Percentiles rank a stretch among this genome's conserved stretches.
These are phyloP conservation scores for Thelonectria rubi DNA, from an alignment of 2,329 filamentous ascomycete species.

Conservation along the genomic window DNA sequence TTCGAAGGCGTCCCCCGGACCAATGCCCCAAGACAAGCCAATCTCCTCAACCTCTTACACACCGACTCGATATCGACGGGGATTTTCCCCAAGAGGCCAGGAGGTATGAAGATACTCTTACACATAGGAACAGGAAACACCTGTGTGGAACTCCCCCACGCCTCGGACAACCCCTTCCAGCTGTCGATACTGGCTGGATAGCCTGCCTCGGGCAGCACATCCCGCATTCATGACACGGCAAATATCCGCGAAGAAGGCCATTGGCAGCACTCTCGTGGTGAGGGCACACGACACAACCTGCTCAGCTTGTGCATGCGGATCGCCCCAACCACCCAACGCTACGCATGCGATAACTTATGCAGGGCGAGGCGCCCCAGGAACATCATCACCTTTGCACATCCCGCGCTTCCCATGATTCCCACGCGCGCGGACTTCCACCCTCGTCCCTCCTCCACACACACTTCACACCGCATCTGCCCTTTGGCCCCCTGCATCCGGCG, in stretches of 20 bases:
- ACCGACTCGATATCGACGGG: slow-evolving; percentile 17
- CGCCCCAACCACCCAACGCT: slow-evolving; percentile 15
- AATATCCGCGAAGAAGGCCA: neutral
- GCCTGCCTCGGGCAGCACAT: slow-evolving; percentile 12
- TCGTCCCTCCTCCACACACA: slow-evolving; percentile 38
- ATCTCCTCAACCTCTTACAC: slow-evolving; percentile 19
- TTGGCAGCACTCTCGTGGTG: neutral
- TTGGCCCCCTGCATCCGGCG: slow-evolving; percentile 21
- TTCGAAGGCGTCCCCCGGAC: neutral
- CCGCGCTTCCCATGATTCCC: slow-evolving; percentile 13
- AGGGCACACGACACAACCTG: neutral
- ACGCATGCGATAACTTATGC: slow-evolving; percentile 6
- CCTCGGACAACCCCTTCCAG: neutral
- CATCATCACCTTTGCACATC: slow-evolving; percentile 5
- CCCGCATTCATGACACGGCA: slow-evolving; percentile 2
- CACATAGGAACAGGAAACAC: neutral
- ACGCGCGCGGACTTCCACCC: slow-evolving; percentile 22
- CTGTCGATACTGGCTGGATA: neutral
- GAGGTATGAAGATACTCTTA: slow-evolving; percentile 4
- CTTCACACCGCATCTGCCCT: slow-evolving; percentile 41
- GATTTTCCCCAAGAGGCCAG: slow-evolving; percentile 2
- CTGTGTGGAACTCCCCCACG: slow-evolving; percentile 6
- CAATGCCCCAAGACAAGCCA: slow-evolving; percentile 6
- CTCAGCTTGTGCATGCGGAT: neutral
- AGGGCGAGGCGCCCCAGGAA: neutral